phyloP scores from a whole-genome alignment of 306 rosid species.

The Lathyrus tuberosus region DNA sequence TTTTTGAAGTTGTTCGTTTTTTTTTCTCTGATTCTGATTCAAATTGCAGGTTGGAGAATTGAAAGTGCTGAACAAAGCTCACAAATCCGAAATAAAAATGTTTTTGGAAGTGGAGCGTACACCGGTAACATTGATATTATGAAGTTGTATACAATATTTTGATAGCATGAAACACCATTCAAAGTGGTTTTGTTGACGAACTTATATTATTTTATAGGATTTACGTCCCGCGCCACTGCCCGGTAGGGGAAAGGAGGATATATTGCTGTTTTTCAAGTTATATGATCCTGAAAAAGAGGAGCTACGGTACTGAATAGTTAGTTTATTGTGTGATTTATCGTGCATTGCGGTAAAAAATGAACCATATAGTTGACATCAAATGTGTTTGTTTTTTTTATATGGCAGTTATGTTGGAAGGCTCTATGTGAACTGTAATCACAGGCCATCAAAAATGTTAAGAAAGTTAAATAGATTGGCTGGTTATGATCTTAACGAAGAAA shows the following conservation, averaged over 20 bases:
- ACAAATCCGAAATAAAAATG: background rate
- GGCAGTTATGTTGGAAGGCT: background rate
- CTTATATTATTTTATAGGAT: background rate
- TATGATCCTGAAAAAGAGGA: background rate
- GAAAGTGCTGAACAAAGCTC: background rate
- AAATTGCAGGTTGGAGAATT: background rate
- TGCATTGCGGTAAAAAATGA: background rate
- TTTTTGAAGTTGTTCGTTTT: no score
- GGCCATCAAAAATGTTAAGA: no score
- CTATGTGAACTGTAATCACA: background rate
- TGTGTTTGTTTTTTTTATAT: background rate
- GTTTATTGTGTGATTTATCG: background rate
- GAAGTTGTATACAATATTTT: background rate
- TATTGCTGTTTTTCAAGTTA: background rate
- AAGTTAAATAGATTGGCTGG: no score
- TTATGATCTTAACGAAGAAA: background rate
- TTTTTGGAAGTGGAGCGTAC: background rate
- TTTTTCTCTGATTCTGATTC: no score
- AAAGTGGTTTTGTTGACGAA: background rate
- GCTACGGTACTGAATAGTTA: background rate
- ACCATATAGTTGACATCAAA: background rate
- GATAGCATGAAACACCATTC: background rate
- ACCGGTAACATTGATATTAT: background rate
- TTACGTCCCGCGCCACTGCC: background rate
- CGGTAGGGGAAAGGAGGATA: background rate